A percentile compares a stretch with the other conserved stretches of the same genome.
These are phyloP conservation scores for Starmerella floricola DNA, from an alignment of 805 yeast genomes.

Conservation along the genomic window DNA sequence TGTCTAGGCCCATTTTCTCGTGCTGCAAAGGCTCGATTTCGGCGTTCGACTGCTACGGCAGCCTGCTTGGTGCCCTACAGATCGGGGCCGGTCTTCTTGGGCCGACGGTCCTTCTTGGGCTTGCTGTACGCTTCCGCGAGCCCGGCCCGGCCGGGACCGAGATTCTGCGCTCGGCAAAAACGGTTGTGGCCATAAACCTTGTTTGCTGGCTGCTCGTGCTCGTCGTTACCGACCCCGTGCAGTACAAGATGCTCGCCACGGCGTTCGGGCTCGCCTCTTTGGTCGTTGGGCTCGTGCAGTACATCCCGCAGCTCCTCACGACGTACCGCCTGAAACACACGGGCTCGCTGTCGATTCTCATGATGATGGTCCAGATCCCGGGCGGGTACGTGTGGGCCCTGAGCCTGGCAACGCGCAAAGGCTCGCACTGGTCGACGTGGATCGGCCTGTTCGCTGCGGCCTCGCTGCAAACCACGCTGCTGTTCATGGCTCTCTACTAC, in stretches of 20 bases:
- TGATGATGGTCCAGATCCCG: constrained; percentile 82
- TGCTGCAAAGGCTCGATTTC: constrained; percentile 40
- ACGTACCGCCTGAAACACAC: constrained; percentile 60
- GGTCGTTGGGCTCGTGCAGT: constrained; percentile 52
- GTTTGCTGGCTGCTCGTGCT: constrained; percentile 13
- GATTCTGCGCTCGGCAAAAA: constrained; percentile 19
- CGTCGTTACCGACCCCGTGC: constrained; percentile 1
- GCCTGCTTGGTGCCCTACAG: constrained; percentile 24
- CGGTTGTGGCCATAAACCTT: constrained; percentile 18
- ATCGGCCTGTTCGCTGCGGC: constrained; percentile 67
- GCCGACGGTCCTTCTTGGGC: constrained; percentile 20
- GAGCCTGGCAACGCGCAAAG: constrained; percentile 58
- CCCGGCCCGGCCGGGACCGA: constrained; percentile 30
- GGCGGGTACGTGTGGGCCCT: constrained; percentile 76
- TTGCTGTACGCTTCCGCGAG: constrained; percentile 23
- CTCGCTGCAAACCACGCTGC: constrained; percentile 46
- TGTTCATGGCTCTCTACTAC: constrained; percentile 50
- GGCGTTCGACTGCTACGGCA: constrained; percentile 21
- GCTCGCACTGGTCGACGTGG: constrained; percentile 81
- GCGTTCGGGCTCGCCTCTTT: constrained; percentile 56
- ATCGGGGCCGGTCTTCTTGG: constrained; percentile 20
- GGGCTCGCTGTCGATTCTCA: constrained; percentile 64
- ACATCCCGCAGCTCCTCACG: constrained; percentile 66
- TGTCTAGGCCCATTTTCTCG: constrained; percentile 45
- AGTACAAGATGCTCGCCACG: constrained; percentile 13